Percentiles rank a stretch among this genome's conserved stretches.
Conservation (phyloP, 1,284 basidiomycete genomes). For the Ustilago nuda region DNA sequence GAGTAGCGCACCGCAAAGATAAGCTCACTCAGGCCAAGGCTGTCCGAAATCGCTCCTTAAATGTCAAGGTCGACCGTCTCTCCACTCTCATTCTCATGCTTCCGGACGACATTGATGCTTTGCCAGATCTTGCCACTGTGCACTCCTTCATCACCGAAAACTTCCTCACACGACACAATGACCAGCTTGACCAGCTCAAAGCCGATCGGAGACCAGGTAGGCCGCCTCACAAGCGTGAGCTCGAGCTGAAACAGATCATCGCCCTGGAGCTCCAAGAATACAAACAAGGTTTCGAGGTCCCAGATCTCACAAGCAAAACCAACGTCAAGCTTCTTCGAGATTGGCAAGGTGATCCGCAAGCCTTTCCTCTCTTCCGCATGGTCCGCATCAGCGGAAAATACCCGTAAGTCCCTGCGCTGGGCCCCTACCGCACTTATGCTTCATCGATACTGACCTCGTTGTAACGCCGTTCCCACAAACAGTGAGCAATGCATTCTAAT, state of each 20-base stretch:
- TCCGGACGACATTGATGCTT: constrained; percentile 50
- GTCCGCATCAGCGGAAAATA: constrained; percentile 61
- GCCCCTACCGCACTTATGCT: no score
- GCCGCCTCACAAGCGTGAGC: constrained; percentile 55
- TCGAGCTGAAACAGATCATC: constrained; percentile 55
- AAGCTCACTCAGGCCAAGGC: constrained; percentile 53
- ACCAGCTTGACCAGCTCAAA: constrained; percentile 53
- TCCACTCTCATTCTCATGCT: constrained; percentile 64
- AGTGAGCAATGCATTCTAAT: constrained; percentile 54
- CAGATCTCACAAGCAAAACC: constrained; percentile 57
- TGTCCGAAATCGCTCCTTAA: constrained; percentile 36
- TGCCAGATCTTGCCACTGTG: constrained; percentile 59
- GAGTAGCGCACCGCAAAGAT: constrained; percentile 55
- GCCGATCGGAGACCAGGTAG: constrained; percentile 58
- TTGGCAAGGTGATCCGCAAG: constrained; percentile 67
- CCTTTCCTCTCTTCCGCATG: constrained; percentile 62
- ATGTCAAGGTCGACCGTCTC: constrained; percentile 64
- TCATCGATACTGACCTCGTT: background rate
- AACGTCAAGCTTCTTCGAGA: constrained; percentile 64
- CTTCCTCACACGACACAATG: constrained; percentile 60
- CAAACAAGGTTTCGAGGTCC: constrained; percentile 61
- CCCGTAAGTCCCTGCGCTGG: constrained; percentile 34
- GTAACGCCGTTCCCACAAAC: background rate
- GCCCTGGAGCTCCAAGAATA: constrained; percentile 61
- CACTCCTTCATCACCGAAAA: constrained; percentile 58